Evolutionary conservation across 768 basidiomycete species (phyloP).

Genomic region (Phaeolepiota aurea): DNA sequence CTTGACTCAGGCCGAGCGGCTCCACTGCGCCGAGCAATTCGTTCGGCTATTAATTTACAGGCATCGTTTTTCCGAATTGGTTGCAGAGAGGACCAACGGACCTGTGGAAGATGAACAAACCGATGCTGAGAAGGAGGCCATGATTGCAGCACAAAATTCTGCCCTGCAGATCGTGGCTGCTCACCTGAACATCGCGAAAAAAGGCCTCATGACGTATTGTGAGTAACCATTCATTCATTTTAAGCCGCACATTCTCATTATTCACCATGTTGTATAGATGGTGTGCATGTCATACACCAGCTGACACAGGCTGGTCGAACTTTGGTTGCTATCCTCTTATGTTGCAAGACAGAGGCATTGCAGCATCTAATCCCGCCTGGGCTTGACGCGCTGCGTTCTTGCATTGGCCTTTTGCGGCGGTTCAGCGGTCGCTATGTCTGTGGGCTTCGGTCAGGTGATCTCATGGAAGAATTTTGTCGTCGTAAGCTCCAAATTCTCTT

Average conservation of each 20-base stretch:
- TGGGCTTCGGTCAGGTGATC: constrained; percentile 82
- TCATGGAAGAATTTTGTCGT: constrained; percentile 94
- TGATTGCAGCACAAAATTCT: constrained; percentile 66
- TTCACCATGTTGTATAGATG: constrained; percentile 56
- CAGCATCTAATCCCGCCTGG: constrained; percentile 74
- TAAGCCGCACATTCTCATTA: no score
- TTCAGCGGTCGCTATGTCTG: constrained; percentile 93
- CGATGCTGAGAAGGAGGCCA: constrained; percentile 71
- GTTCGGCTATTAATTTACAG: constrained; percentile 84
- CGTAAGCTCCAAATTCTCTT: constrained; percentile 30
- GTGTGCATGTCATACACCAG: constrained; percentile 93
- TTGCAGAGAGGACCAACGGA: constrained; percentile 59
- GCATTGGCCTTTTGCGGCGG: constrained; percentile 77
- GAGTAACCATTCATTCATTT: constrained; percentile 23
- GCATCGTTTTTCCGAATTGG: constrained; percentile 73
- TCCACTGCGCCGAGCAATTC: constrained; percentile 84
- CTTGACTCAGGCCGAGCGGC: constrained; percentile 78
- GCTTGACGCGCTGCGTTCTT: constrained; percentile 80
- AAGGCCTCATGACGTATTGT: constrained; percentile 94
- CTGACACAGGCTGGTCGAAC: constrained; percentile 91
- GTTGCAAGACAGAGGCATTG: constrained; percentile 75
- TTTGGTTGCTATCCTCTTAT: constrained; percentile 77
- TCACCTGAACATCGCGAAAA: constrained; percentile 78
- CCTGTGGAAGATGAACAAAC: constrained; percentile 44
- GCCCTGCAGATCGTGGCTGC: constrained; percentile 78